phyloP scores from a whole-genome alignment of 1,284 basidiomycete genomes.

The Trichosporon sp. region DNA sequence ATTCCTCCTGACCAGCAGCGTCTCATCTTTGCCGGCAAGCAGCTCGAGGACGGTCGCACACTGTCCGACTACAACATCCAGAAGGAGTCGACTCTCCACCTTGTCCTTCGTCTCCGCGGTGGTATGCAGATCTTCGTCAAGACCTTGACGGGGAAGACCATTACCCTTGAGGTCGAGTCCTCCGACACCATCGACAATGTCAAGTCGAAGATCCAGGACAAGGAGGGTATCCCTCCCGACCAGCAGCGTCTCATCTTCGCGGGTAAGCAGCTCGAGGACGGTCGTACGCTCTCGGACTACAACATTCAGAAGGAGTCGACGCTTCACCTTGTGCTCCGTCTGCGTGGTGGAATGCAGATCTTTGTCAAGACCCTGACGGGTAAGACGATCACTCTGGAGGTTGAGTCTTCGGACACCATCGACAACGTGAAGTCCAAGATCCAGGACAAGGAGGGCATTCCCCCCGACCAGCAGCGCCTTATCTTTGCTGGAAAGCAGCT shows the following conservation, averaged over 20 bases:
- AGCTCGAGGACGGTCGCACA: slow-evolving; percentile 91
- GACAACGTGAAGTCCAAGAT: slow-evolving; percentile 65
- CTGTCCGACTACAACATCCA: slow-evolving; percentile 94
- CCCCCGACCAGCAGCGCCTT: slow-evolving; percentile 89
- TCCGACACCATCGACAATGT: slow-evolving; percentile 96
- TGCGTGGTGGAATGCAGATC: slow-evolving; percentile 77
- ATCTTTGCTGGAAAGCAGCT: slow-evolving; percentile 96
- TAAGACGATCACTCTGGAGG: slow-evolving; percentile 64
- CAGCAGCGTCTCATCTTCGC: slow-evolving; percentile 98
- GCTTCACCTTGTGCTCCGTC: slow-evolving; percentile 89
- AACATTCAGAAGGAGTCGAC: slow-evolving; percentile 95
- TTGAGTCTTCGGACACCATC: slow-evolving; percentile 64
- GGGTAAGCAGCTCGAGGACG: slow-evolving; percentile 96
- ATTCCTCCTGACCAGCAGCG: slow-evolving; percentile 84
- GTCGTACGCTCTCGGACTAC: slow-evolving; percentile 85
- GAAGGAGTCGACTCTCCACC: slow-evolving; percentile 92
- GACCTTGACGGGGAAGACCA: slow-evolving; percentile 98
- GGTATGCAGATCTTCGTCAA: slow-evolving; percentile 83
- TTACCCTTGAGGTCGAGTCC: slow-evolving; percentile 92
- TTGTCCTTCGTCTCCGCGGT: slow-evolving; percentile 82
- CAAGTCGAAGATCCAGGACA: slow-evolving; percentile 94
- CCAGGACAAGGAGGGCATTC: slow-evolving; percentile 70
- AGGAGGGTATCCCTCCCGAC: slow-evolving; percentile 81
- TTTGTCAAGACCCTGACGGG: slow-evolving; percentile 67
- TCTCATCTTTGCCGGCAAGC: slow-evolving; percentile 97